Evolutionary conservation across 768 basidiomycete species (phyloP), one percentile per base, ranked within the genome.

Genomic region (Mycena haematopus): DNA sequence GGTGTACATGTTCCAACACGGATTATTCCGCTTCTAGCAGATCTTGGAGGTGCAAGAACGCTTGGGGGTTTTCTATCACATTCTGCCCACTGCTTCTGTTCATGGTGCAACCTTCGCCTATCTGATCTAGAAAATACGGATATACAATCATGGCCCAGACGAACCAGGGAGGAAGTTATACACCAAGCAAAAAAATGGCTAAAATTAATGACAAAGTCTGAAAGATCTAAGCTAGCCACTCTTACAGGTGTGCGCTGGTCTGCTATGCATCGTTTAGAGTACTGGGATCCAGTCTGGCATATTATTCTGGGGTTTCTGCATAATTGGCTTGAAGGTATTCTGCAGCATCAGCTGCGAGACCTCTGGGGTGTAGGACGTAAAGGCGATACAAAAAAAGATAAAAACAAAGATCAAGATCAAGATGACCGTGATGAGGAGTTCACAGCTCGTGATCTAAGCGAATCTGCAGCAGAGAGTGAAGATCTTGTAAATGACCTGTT

Each of bases 291-390:
- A 13, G 65, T 71, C 14, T 4, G 22, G 6, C 24, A 63, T 62
- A 31, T 53, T 33, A 25, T 68, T n/a, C 52, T 72, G 1, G 70
- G 69, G 2, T 58, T 51, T 46, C 60, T 72, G 67, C 71, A 71
- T 55, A 67, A 66, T 46, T 59, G 52, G 58, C 52, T 68, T 5
- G 67, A 69, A 54, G 67, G 70, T 4, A 9, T 63, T 27, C 33
- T 71, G 1, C 19, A 58, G 29, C 44, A 55, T 33, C 67, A 72
- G 3, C 49, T 68, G 0, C 58, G 63, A 9, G 14, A 14, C n/a
- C 19, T 61, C 24, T 71, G 69, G 70, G 69, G 68, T 2, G 50
- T 68, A 17, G 70, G 63, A 22, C 52, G 53, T 22, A 51, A 50
- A 25, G n/a, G n/a, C n/a, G 14, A 38, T 5, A 17, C 13, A 5